A percentile compares a stretch with the other conserved stretches of the same genome.
Conservation (phyloP, 2,329 filamentous ascomycete genomes). For the Pseudocercospora fijiensis region DNA sequence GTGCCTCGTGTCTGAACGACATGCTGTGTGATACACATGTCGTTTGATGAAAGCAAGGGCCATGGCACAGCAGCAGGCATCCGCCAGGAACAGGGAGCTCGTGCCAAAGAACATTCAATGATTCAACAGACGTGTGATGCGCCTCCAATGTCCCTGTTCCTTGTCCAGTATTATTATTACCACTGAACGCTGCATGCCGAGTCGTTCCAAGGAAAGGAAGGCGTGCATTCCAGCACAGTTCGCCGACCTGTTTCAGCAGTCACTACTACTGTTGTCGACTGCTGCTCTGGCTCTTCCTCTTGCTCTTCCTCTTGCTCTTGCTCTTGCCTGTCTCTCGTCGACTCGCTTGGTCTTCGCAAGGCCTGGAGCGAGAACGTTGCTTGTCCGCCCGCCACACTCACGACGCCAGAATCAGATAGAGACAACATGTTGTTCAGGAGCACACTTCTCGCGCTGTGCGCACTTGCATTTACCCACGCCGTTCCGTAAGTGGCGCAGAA, state of each 20-base stretch:
- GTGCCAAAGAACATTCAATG: background rate
- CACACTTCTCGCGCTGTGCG: slow-evolving; percentile 31
- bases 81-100: slow-evolving; percentile 2
- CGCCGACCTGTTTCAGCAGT: slow-evolving; percentile 1
- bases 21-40: slow-evolving; percentile 2
- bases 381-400: background rate
- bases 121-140: background rate
- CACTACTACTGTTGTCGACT: background rate
- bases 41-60: no score
- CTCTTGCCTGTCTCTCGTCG: slow-evolving; percentile 6
- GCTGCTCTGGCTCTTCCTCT: background rate
- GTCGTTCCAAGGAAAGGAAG: slow-evolving; percentile 1
- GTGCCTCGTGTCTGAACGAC: background rate
- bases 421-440: slow-evolving; percentile 31
- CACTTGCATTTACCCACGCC: slow-evolving; percentile 26
- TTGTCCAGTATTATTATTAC: background rate
- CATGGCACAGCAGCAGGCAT: background rate
- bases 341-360: slow-evolving; percentile 1
- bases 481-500: slow-evolving; percentile 28
- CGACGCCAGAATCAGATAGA: slow-evolving; percentile 1
- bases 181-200: background rate
- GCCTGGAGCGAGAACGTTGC: background rate
- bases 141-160: background rate
- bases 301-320: background rate
- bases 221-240: slow-evolving; percentile 4